phyloP scores from a whole-genome alignment of 108 stramenopile genomes.

The Epithemia pelagica region DNA sequence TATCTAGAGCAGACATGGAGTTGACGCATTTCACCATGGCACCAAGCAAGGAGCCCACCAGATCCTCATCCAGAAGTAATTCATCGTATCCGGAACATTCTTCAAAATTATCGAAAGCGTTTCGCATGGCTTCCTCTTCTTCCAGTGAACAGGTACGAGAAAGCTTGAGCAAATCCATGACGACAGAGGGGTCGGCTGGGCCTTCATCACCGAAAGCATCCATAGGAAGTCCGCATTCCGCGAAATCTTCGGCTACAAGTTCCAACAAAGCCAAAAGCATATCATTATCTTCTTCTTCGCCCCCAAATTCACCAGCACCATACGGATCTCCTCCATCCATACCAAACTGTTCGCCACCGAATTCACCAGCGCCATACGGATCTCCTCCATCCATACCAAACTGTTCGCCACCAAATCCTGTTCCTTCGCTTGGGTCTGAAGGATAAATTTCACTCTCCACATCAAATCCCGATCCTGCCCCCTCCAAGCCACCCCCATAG shows the following conservation, averaged over 20 bases:
- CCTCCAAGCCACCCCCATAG: no score
- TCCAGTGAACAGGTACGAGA: neutral
- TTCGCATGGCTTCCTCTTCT: neutral
- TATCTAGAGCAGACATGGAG: neutral
- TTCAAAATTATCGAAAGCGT: neutral
- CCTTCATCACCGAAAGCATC: neutral
- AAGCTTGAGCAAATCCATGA: neutral
- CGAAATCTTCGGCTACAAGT: neutral
- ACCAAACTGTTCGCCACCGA: neutral
- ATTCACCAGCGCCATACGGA: neutral
- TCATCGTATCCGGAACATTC: neutral
- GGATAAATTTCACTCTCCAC: no score
- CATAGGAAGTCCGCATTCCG: neutral
- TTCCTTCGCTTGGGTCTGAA: no score
- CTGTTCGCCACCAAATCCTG: neutral
- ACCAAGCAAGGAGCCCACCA: neutral
- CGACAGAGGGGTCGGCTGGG: neutral
- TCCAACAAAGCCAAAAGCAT: neutral
- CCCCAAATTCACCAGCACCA: neutral
- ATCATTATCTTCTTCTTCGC: neutral
- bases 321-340: neutral
- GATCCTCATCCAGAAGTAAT: neutral
- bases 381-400: neutral
- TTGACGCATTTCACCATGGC: neutral
- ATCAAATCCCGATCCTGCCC: no score